Base-by-base conservation (phyloP, 768 basidiomycete genomes). In the Russula olivacea region DNA sequence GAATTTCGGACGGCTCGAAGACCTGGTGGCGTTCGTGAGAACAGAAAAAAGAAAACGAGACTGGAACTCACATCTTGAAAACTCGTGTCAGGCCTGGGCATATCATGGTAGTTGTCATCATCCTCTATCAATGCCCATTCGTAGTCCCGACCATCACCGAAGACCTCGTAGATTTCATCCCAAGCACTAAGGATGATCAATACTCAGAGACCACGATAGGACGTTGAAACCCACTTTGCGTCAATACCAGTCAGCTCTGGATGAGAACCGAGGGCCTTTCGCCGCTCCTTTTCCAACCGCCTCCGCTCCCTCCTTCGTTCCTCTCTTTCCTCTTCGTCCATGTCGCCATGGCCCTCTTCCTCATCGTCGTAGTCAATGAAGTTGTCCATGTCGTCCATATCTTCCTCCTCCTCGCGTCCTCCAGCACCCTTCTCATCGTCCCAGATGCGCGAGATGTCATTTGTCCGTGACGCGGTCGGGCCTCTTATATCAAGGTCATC, bases 1-100 rank as follows among this genome's bases (percentile, higher is more conserved):
- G 85, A 71, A 99, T 98, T 77, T 98, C 94, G 12, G 95, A 90
- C 0, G 97, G 97, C 72, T 99, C 97, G 68, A 98, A 99, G 64
- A 98, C 93, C 94, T 98, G 59, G 63, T 67, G 59, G 66, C 59
- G 54, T 48, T 19, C 59, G 59, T 52, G n/a, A 61, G 60, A 54
- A 40, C 55, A 45, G 51, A 40, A 53, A 38, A 19, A 9, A 15
- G 41, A 69, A 65, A 62, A 63, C 36, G 59, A 59, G 38, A 30
- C 17, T 69, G 76, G 30, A 52, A 73, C 80, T 57, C 68, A 96
- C 92, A 72, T 97, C 93, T 66, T 88, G 85, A 69, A 92, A 92
- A 71, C 82, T 88, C 80, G 89, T 89, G 58, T 91, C 88, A 10
- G 80, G 77, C 69, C 90, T 91, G 28, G 82, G 78, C 28, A 80